A percentile compares a stretch with the other conserved stretches of the same genome.
These are phyloP conservation scores for Rhodotorula sp. DNA, from an alignment of 1,284 basidiomycete species.

Conservation along the genomic window DNA sequence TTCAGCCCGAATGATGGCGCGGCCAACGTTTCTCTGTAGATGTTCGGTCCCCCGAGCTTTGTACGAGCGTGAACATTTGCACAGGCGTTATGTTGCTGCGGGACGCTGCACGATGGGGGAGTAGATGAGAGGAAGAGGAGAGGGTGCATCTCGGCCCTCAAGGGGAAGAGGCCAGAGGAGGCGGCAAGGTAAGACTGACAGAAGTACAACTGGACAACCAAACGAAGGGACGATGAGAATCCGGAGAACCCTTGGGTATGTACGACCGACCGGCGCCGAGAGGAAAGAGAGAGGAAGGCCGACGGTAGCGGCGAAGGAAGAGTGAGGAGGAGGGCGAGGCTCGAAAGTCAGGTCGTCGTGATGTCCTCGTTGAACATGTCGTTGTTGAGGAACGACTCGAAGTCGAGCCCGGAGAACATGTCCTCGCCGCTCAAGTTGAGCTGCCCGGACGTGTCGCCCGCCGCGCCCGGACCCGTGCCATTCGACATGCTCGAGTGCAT, in stretches of 20 bases:
- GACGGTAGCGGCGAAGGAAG: not conserved
- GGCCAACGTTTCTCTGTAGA: no score
- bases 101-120: no score
- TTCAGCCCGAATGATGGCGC: not conserved
- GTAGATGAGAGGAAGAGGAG: no score
- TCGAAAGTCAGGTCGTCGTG: not conserved
- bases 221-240: no score
- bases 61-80: no score
- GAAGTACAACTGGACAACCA: no score
- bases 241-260: no score
- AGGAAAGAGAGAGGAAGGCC: not conserved
- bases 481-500: not conserved
- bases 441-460: slow-evolving; percentile 1
- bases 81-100: no score
- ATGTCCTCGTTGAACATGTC: slow-evolving; percentile 36
- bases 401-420: slow-evolving; percentile 31
- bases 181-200: no score
- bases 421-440: slow-evolving; percentile 16
- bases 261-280: not conserved
- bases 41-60: no score
- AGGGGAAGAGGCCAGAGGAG: no score
- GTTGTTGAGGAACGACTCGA: slow-evolving; percentile 34
- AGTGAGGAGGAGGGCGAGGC: not conserved
- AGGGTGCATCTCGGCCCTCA: no score
- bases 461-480: not conserved